Evolutionary conservation across 202 grass and related monocot species (phyloP).

Genomic region (Dendrocalamus latiflorus): DNA sequence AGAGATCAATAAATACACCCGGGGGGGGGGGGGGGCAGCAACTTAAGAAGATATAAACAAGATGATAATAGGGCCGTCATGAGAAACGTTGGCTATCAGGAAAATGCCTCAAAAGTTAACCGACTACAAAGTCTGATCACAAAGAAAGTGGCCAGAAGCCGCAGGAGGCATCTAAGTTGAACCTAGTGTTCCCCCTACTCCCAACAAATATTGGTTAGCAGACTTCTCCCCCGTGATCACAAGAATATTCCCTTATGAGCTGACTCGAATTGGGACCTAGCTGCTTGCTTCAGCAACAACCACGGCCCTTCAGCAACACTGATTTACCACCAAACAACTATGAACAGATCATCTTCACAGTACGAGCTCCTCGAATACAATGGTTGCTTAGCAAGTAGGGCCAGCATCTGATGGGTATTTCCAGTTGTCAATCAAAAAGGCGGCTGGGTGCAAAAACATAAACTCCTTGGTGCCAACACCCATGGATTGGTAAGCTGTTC

Average conservation of each 20-base stretch:
- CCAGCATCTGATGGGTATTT: background rate
- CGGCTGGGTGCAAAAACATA: conserved; percentile 10
- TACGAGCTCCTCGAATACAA: conserved; percentile 17
- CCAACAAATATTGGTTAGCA: conserved; percentile 51
- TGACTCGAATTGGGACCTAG: conserved; percentile 21
- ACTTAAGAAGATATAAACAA: conserved; percentile 23
- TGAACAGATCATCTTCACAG: conserved; percentile 17
- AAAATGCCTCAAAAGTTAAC: conserved; percentile 51
- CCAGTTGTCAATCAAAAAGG: conserved; percentile 31
- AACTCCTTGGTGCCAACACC: conserved; percentile 19
- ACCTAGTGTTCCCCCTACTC: conserved; percentile 36
- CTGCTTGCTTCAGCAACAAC: conserved; percentile 10
- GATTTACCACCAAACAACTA: conserved; percentile 27
- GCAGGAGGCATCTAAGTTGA: conserved; percentile 32
- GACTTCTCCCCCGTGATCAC: conserved; percentile 27
- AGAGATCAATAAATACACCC: background rate
- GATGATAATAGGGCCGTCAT: background rate
- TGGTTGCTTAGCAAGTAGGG: background rate
- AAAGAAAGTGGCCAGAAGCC: conserved; percentile 39
- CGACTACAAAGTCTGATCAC: conserved; percentile 40
- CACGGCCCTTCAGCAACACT: background rate
- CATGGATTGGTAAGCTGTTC: conserved; percentile 38
- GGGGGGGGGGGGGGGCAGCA: too few relatives aligned
- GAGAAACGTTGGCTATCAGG: conserved; percentile 38
- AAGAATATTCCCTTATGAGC: conserved; percentile 39